Percentiles rank a stretch among this genome's conserved stretches.
Evolutionary conservation across 768 basidiomycete genomes (phyloP).

Genomic region (Leccinum uliginosum): DNA sequence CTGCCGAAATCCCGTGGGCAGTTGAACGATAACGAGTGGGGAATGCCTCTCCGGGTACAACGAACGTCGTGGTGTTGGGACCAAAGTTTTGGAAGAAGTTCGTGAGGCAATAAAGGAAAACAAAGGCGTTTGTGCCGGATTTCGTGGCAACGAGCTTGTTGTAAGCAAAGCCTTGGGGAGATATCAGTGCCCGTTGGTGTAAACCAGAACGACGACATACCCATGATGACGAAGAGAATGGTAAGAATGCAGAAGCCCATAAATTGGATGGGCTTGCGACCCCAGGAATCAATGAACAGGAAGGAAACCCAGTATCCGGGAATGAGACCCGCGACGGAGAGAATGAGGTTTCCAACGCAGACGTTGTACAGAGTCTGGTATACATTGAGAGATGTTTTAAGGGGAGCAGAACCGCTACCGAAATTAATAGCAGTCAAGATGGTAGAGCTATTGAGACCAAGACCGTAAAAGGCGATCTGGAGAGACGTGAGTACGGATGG

Average conservation of each 20-base stretch:
- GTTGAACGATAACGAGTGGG: constrained; percentile 87
- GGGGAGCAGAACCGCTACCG: constrained; percentile 38
- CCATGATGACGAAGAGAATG: constrained; percentile 63
- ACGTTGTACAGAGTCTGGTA: constrained; percentile 61
- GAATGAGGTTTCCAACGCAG: constrained; percentile 70
- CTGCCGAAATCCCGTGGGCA: constrained; percentile 80
- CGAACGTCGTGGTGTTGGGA: constrained; percentile 75
- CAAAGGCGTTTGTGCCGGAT: constrained; percentile 53
- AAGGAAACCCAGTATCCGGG: constrained; percentile 65
- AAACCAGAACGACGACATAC: constrained; percentile 33
- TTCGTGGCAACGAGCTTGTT: constrained; percentile 47
- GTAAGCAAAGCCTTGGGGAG: constrained; percentile 56
- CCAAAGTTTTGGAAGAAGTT: constrained; percentile 92
- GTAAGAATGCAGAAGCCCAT: constrained; percentile 73
- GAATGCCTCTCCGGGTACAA: constrained; percentile 80
- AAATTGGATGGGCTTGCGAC: constrained; percentile 77
- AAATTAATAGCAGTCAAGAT: constrained; percentile 69
- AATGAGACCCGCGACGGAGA: constrained; percentile 74
- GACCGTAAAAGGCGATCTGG: constrained; percentile 83
- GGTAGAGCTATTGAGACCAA: constrained; percentile 78
- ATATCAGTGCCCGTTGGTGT: constrained; percentile 3
- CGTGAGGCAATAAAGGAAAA: constrained; percentile 81
- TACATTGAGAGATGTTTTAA: constrained; percentile 34
- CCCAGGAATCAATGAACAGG: constrained; percentile 71
- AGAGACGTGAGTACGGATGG: constrained; percentile 1